Evolutionary conservation across 2,329 filamentous ascomycete genomes (phyloP), one percentile per base, ranked within the genome.

Genomic region (Neonectria sp.): DNA sequence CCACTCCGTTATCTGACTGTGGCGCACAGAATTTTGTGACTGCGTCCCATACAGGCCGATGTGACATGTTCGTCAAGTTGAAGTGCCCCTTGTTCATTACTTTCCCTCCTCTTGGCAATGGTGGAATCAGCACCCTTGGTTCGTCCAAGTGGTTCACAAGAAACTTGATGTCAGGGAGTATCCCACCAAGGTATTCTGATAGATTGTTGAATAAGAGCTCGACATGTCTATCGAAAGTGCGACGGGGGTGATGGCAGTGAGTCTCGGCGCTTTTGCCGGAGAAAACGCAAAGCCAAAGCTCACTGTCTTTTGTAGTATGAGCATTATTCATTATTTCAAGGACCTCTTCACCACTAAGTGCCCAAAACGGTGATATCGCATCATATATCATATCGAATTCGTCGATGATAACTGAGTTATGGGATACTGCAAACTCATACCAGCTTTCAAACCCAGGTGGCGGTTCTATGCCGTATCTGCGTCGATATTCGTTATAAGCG

Each of bases 81-180:
- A 80, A 67, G 0, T 25, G 31, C 13, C 43, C 24, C 0, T 56
- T 3, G 1, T 25, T 1, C 0, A 43, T 11, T 5, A 57, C 15
- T 13, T n/a, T 25, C 63, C 15, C 55, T 40, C 27, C 12, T 21
- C 21, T 21, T 6, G 15, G 37, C 24, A 8, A 13, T 0, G 71
- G 67, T 1, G 77, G 78, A 9, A 81, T 48, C 21, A 86, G 11
- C 3, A 85, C 80, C 4, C 80, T 75, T 1, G 86, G 84, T 67
- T 88, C 85, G 57, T 88, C 85, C 4, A 87, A 75, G 45, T 82
- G 80, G 52, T 86, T 88, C 15, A 86, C 75, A 0, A 86, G 76
- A 27, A 87, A 82, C 9, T 75, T 76, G 12, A 85, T 61, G 29
- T 85, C 75, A 0, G 83, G 82, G 5, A 85, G 53, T 3, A 65